Conservation (phyloP, 108 stramenopile genomes). For the Fragilariopsis cylindrus region DNA sequence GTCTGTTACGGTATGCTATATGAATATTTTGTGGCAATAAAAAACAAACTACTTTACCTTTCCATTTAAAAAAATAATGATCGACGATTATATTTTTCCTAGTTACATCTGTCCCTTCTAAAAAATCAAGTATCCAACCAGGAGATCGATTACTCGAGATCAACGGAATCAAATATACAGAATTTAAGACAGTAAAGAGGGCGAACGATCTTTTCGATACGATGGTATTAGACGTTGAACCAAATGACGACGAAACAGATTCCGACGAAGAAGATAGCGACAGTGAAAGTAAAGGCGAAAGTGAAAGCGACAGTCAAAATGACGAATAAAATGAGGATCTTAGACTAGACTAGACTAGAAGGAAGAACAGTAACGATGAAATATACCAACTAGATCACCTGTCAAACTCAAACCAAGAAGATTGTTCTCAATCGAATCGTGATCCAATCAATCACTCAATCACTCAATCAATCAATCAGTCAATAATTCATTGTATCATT, state of each 20-base stretch:
- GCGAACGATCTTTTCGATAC: conserved; percentile 36
- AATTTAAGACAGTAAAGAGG: conserved; percentile 27
- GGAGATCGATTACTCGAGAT: conserved; percentile 38
- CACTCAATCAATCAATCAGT: too few species aligned
- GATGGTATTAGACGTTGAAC: conserved; percentile 27
- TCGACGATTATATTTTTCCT: neutral
- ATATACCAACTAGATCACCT: too few species aligned
- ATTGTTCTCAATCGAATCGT: too few species aligned
- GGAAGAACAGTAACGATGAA: too few species aligned
- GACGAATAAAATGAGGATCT: neutral
- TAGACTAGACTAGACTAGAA: too few species aligned
- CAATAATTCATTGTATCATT: too few species aligned
- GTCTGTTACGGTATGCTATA: neutral
- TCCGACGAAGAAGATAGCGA: neutral
- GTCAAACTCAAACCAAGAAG: too few species aligned
- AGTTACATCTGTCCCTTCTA: conserved; percentile 29
- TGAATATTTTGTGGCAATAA: neutral
- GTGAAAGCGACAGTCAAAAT: neutral
- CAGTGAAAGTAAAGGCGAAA: neutral
- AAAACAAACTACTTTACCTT: too few species aligned
- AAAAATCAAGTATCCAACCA: conserved; percentile 30
- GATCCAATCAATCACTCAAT: too few species aligned
- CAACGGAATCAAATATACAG: conserved; percentile 32
- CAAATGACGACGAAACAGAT: conserved; percentile 17
- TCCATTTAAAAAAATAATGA: neutral